Evolutionary conservation across 352 stramenopile species (phyloP).

Genomic region (Globisporangium spinosum): DNA sequence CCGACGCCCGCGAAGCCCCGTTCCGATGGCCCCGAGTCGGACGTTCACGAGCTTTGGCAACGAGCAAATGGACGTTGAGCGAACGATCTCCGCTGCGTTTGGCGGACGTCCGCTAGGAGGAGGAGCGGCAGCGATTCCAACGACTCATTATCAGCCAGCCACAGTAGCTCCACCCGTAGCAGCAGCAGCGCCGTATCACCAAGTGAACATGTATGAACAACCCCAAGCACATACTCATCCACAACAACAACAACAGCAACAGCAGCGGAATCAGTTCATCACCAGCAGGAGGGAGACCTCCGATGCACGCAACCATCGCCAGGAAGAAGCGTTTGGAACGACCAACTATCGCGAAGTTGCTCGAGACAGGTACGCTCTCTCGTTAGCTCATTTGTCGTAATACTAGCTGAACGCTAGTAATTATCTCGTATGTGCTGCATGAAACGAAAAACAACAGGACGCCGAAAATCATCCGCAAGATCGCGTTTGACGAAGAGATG

Average conservation of each 20-base stretch:
- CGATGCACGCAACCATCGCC: background rate
- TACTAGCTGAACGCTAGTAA: background rate
- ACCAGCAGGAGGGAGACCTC: slow-evolving; percentile 5
- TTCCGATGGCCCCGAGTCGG: background rate
- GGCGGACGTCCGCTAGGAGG: slow-evolving; percentile 11
- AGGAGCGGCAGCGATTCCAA: background rate
- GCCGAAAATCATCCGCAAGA: slow-evolving; percentile 32
- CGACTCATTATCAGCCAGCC: slow-evolving; percentile 4
- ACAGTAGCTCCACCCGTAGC: background rate
- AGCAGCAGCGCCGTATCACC: background rate
- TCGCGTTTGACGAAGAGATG: slow-evolving; percentile 44
- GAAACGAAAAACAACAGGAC: slow-evolving; percentile 18
- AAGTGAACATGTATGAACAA: slow-evolving; percentile 16
- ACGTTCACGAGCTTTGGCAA: slow-evolving; percentile 7
- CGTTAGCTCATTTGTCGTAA: background rate
- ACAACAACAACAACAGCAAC: background rate
- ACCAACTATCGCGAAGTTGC: slow-evolving; percentile 15
- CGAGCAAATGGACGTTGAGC: slow-evolving; percentile 19
- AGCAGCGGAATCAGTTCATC: slow-evolving; percentile 11
- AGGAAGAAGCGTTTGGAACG: background rate
- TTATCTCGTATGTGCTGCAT: background rate
- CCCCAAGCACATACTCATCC: background rate
- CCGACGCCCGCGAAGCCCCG: slow-evolving; percentile 8
- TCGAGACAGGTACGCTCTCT: slow-evolving; percentile 2
- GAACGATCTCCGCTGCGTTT: slow-evolving; percentile 20